Evolutionary conservation across 2,329 filamentous ascomycete genomes (phyloP).

Genomic region (Exophiala bonariae): DNA sequence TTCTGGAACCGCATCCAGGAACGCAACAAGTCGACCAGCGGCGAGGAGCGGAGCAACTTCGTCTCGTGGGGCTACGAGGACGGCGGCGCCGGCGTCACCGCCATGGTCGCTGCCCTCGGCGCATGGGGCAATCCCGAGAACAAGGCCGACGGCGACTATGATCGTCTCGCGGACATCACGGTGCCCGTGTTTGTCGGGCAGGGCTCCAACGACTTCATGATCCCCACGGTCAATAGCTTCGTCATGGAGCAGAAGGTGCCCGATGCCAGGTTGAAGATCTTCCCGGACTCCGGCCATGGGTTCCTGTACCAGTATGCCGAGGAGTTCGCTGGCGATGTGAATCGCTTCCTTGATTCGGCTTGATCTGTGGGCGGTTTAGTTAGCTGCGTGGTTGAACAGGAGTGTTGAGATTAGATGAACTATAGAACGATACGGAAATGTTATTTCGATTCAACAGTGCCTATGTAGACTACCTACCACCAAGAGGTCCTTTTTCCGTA

Average conservation of each 20-base stretch:
- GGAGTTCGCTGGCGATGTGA: constrained; percentile 5
- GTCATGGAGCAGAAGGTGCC: constrained; percentile 8
- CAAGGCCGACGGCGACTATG: constrained; percentile 4
- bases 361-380: constrained; percentile 1
- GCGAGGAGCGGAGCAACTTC: too few species aligned
- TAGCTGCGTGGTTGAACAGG: constrained; percentile 6
- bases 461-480: too few species aligned
- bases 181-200: constrained; percentile 1
- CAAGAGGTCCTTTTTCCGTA: too few species aligned
- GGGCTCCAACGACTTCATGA: constrained; percentile 1
- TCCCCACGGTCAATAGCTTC: constrained; percentile 2
- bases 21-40: not conserved
- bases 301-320: constrained; percentile 5
- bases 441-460: too few species aligned
- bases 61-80: not conserved
- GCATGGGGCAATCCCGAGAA: not conserved
- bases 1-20: not conserved
- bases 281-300: constrained; percentile 5
- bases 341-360: constrained; percentile 3
- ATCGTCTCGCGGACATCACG: constrained; percentile 4
- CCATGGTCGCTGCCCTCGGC: not conserved
- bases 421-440: too few species aligned
- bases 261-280: constrained; percentile 2
- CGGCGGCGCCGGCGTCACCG: constrained; percentile 1
- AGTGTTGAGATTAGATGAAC: too few species aligned